Conservation (phyloP, 2,329 filamentous ascomycete genomes). For the Raffaelea ambrosiae region DNA sequence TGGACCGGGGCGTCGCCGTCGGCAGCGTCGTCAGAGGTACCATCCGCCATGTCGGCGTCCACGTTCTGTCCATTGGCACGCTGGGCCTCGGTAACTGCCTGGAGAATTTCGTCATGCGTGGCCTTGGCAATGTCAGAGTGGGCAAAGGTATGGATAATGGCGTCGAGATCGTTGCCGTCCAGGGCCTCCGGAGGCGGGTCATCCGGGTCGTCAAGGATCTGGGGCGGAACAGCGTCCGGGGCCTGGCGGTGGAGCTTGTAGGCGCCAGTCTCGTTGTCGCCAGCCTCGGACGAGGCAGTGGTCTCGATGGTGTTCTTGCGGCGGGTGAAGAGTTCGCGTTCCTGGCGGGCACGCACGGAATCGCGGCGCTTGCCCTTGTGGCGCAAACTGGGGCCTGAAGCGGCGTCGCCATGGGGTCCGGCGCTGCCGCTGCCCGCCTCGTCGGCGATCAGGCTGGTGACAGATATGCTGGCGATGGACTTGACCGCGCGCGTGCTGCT, state of each 20-base stretch:
- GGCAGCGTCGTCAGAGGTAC: background rate
- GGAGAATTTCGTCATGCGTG: constrained; percentile 70
- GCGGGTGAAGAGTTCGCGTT: constrained; percentile 81
- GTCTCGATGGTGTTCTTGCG: constrained; percentile 60
- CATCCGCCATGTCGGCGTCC: constrained; percentile 14
- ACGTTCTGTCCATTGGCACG: constrained; percentile 58
- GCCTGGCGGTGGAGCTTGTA: constrained; percentile 43
- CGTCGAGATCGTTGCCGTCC: constrained; percentile 69
- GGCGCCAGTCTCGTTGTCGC: constrained; percentile 42
- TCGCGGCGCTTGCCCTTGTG: constrained; percentile 64
- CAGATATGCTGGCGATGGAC: constrained; percentile 78
- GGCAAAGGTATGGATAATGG: constrained; percentile 67
- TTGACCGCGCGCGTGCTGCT: constrained; percentile 86
- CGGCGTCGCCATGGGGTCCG: constrained; percentile 37
- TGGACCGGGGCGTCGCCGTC: background rate
- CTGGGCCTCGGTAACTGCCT: constrained; percentile 55
- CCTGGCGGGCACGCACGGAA: constrained; percentile 78
- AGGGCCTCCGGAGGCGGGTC: constrained; percentile 51
- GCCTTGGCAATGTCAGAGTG: constrained; percentile 67
- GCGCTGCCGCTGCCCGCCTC: constrained; percentile 37
- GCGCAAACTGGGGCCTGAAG: constrained; percentile 29
- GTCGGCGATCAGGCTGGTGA: constrained; percentile 58
- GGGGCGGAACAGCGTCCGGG: constrained; percentile 36
- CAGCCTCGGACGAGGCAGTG: constrained; percentile 50
- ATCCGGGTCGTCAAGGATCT: constrained; percentile 62